These are phyloP conservation scores for Kwoniella bestiolae DNA, from an alignment of 768 basidiomycete genomes.

Conservation along the genomic window DNA sequence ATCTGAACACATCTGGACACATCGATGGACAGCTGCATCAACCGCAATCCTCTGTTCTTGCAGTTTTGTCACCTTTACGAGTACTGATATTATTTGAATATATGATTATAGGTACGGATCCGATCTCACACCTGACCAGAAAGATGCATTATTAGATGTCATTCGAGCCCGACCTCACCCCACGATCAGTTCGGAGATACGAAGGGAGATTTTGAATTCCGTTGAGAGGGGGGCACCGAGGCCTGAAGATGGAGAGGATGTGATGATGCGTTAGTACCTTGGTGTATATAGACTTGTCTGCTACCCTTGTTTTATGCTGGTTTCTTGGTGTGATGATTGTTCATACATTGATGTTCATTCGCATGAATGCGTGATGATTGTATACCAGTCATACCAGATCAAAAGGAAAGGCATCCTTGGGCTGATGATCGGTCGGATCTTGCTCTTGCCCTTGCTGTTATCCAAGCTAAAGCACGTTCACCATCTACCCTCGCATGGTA, in stretches of 20 bases:
- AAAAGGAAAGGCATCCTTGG: background rate
- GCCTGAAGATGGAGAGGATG: conserved; percentile 64
- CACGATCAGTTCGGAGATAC: conserved; percentile 85
- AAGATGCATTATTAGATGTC: conserved; percentile 94
- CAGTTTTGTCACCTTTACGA: too few relatives aligned
- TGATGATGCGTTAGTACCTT: conserved; percentile 42
- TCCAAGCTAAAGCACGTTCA: too few relatives aligned
- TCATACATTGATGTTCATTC: background rate
- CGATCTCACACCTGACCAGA: conserved; percentile 94
- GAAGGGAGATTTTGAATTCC: conserved; percentile 84
- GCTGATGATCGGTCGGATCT: too few relatives aligned
- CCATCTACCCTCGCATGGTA: too few relatives aligned
- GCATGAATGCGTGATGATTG: background rate
- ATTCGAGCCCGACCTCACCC: conserved; percentile 81
- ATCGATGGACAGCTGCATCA: too few relatives aligned
- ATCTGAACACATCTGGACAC: too few relatives aligned
- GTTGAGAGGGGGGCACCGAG: conserved; percentile 83
- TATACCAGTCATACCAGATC: background rate
- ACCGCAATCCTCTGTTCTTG: too few relatives aligned
- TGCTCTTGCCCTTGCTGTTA: too few relatives aligned
- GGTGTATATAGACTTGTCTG: background rate
- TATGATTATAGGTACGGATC: conserved; percentile 74
- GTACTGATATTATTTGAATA: background rate
- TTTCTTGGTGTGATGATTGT: background rate
- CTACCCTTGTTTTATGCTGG: too few relatives aligned